phyloP scores from a whole-genome alignment of 2,329 filamentous ascomycete species.

The Sporothrix brunneoviolacea region DNA sequence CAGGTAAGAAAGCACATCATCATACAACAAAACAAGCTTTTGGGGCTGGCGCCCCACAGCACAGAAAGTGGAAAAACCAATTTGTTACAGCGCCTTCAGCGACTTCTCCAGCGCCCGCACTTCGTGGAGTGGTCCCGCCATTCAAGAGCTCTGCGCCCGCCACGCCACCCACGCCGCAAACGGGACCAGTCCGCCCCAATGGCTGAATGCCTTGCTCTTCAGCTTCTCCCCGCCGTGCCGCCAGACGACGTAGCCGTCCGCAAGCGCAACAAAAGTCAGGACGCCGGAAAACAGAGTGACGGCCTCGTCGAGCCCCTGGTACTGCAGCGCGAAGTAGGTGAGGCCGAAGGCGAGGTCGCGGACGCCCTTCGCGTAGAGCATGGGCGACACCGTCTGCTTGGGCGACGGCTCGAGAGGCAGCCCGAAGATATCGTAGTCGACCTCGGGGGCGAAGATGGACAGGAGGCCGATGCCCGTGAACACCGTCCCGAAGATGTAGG shows the following conservation, averaged over 20 bases:
- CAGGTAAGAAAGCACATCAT: too few species aligned
- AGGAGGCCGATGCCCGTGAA: neutral
- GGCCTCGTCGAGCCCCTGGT: slow-evolving; percentile 1
- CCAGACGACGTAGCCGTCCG: neutral
- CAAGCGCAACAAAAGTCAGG: neutral
- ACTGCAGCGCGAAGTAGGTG: slow-evolving; percentile 4
- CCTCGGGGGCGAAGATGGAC: neutral
- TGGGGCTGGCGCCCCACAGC: too few species aligned
- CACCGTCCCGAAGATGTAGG: slow-evolving; percentile 1
- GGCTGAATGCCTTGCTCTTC: neutral
- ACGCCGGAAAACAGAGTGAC: slow-evolving; percentile 1
- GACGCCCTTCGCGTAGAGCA: slow-evolving; percentile 1
- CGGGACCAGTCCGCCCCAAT: neutral
- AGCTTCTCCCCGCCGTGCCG: neutral
- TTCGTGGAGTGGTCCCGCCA: too few species aligned
- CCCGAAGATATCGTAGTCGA: slow-evolving; percentile 3
- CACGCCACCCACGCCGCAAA: slow-evolving; percentile 1
- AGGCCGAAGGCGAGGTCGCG: slow-evolving; percentile 3
- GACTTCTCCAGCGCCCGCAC: too few species aligned
- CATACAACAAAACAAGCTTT: too few species aligned
- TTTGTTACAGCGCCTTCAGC: too few species aligned
- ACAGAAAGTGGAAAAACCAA: too few species aligned
- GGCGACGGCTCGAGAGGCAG: neutral
- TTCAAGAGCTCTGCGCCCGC: neutral
- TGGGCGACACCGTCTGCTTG: neutral